Base-by-base conservation (phyloP, 2,329 filamentous ascomycete species). In the Furcasterigmium sp. region DNA sequence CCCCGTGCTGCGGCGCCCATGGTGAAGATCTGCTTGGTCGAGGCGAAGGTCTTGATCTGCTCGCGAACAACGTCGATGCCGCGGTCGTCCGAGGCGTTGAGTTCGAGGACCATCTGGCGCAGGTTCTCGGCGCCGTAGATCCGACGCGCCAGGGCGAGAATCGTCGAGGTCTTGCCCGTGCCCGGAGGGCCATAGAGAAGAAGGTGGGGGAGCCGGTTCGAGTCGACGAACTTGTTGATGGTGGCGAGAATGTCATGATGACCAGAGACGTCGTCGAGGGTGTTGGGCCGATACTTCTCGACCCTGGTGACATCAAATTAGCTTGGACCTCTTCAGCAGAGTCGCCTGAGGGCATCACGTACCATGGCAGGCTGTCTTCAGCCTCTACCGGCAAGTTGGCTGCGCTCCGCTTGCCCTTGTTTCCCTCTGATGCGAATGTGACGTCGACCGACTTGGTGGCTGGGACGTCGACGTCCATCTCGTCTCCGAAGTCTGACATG, bases 11-110 rank as follows among this genome's bases (percentile, higher is more conserved):
- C 72, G 34, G 77, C 72, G n/a, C 78, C 80, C 59, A 77, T 68
- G 13, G 69, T 74, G 70, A 98, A 98, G 56, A 98, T 98, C 61
- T 98, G 93, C 66, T 95, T 96, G 8, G 93, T 98, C 54, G 87
- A 94, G 32, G 89, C 91, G 68, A 98, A 98, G 0, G 93, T 98
- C 76, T 97, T 98, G 78, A 98, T 98, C 67, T 98, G 93, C 69
- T 98, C 93, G 52, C 91, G 81, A 44, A 98, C 93, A 3, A 98
- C 93, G 53, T 98, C 93, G 63, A 98, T 98, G 58, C 93, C 93
- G 65, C 93, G 80, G 64, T 98, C 93, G 61, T 98, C 93, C 39
- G 90, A 95, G 32, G 93, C 93, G 62, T 98, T 98, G 52, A 98
- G 80, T 67, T 98, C 93, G 26, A 98, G 79, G 15, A 98, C 93